Percentiles rank a stretch among this genome's conserved stretches.
phyloP scores from a whole-genome alignment of 345 rosid species.

The Erodium maritimum region DNA sequence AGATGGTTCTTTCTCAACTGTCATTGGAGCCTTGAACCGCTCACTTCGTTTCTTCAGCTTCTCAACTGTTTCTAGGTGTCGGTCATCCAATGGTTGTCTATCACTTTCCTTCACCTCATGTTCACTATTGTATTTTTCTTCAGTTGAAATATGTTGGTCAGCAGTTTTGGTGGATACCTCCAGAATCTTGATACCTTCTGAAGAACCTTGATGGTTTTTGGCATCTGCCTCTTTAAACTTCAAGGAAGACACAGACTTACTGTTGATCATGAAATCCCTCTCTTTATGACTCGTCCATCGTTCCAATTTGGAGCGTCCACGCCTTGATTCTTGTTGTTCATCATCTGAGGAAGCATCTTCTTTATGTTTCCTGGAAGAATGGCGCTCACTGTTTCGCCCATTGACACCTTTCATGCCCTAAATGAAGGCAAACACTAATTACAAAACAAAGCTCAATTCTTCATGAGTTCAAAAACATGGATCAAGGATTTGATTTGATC shows the following conservation, averaged over 20 bases:
- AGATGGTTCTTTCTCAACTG: slow-evolving; percentile 62
- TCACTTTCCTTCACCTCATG: too few species aligned
- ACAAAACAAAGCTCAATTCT: slow-evolving; percentile 15
- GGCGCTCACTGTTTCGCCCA: slow-evolving; percentile 36
- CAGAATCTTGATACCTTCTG: slow-evolving; percentile 21
- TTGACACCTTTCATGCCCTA: slow-evolving; percentile 47
- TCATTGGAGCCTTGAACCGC: slow-evolving; percentile 93
- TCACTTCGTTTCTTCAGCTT: slow-evolving; percentile 97
- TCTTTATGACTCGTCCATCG: slow-evolving; percentile 94
- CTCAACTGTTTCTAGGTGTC: slow-evolving; percentile 82
- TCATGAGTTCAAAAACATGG: slow-evolving; percentile 1
- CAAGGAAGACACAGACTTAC: slow-evolving; percentile 51
- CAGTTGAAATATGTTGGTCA: slow-evolving; percentile 27
- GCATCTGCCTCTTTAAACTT: slow-evolving; percentile 49
- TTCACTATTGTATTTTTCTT: slow-evolving; percentile 29
- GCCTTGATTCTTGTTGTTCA: slow-evolving; percentile 62
- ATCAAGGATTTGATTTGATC: slow-evolving; percentile 6
- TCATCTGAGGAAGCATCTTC: slow-evolving; percentile 67
- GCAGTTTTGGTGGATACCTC: slow-evolving; percentile 25
- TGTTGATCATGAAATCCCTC: slow-evolving; percentile 47
- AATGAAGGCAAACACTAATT: slow-evolving; percentile 20
- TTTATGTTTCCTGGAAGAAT: slow-evolving; percentile 39
- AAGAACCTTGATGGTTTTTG: slow-evolving; percentile 25
- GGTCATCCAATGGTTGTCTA: slow-evolving; percentile 44
- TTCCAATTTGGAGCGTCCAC: slow-evolving; percentile 83